Evolutionary conservation across 108 stramenopile species (phyloP), one percentile per base, ranked within the genome.

Genomic region (Skeletonema potamos): DNA sequence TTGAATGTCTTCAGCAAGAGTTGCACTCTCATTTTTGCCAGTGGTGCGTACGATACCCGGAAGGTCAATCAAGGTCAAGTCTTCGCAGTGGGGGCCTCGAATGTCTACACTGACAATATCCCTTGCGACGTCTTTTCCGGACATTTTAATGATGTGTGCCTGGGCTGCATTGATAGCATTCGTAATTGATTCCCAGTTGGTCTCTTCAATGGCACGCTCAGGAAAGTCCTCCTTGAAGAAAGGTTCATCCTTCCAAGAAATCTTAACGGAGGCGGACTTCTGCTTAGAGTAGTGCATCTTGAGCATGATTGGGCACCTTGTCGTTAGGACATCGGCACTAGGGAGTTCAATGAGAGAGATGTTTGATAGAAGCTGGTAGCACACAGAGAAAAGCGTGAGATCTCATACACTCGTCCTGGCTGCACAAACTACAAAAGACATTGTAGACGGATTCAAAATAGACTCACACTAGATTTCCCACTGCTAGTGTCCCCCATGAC

Each of bases 11-110:
- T 69, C 68, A 43, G 86, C 59, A 34, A 91, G 62, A 27, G 58
- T 37, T 27, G 56, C 68, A 30, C 81, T 84, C 73, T 96, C 90
- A 4, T 83, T 76, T 48, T 63, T 48, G 22, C 77, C 82, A 9
- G 77, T 74, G 28, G 84, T 87, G n/a, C 91, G 89, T 0, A 95
- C 92, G 46, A 95, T 74, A 11, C 96, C 96, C 4, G 96, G 96
- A 20, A 97, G 76, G 67, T 97, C 96, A 12, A 97, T 81, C 44
- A 97, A 78, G 17, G 95, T 94, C 44, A 97, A 79, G 68, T 90
- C 76, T 15, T 68, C 43, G 43, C 78, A 85, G 10, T 83, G 59
- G 26, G 79, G 72, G 10, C 80, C 82, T 54, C 60, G 28, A 3
- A 89, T 58, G 2, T 73, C 58, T 6, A 89, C 76, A 11, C 63